A percentile compares a stretch with the other conserved stretches of the same genome.
Conservation (phyloP, 225 moss, liverwort and hornwort genomes). For the Takakia lepidozioides region DNA sequence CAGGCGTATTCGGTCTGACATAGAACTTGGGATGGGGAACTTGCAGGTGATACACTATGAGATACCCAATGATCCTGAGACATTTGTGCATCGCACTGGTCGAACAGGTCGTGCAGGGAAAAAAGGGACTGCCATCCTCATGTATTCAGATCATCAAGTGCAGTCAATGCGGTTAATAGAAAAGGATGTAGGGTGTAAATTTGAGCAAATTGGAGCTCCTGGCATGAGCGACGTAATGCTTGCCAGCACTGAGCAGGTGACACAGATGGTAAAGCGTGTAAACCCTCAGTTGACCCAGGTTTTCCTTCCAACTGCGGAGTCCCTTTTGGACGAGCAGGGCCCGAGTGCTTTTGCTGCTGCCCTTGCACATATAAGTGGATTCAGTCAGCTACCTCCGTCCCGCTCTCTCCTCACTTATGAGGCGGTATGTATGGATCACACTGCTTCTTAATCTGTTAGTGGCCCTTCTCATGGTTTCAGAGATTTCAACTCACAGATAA, state of each 20-base stretch:
- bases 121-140: conserved; percentile 82
- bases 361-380: conserved; percentile 93
- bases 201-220: conserved; percentile 66
- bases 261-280: conserved; percentile 57
- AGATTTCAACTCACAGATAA: too few relatives aligned
- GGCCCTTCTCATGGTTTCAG: too few relatives aligned
- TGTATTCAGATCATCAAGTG: conserved; percentile 56
- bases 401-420: conserved; percentile 81
- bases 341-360: conserved; percentile 77
- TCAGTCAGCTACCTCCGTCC: conserved; percentile 78
- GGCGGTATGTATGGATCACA: conserved; percentile 27
- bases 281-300: conserved; percentile 60
- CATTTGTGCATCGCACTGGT: conserved; percentile 95
- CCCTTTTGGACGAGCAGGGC: conserved; percentile 59
- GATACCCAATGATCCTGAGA: conserved; percentile 85
- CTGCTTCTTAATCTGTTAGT: too few relatives aligned
- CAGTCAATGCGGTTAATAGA: conserved; percentile 87
- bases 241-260: conserved; percentile 76
- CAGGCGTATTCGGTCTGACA: too few relatives aligned
- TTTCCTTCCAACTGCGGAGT: conserved; percentile 81
- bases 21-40: too few relatives aligned
- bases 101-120: conserved; percentile 93
- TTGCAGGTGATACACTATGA: conserved; percentile 72
- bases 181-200: conserved; percentile 81
- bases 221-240: conserved; percentile 66